Conservation (phyloP, 768 basidiomycete genomes). For the Naganishia onofrii region DNA sequence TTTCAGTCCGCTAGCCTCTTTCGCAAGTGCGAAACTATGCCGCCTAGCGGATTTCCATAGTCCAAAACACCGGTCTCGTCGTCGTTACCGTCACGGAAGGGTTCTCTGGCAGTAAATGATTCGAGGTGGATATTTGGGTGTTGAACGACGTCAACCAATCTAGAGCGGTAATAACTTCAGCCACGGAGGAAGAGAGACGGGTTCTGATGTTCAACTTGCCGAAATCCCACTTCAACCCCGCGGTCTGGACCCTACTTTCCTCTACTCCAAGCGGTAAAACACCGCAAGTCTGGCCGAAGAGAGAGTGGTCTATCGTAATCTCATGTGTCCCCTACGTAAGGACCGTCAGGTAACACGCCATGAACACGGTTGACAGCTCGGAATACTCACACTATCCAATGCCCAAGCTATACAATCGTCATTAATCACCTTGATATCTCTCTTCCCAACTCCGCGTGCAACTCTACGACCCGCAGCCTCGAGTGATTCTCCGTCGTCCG, state of each 20-base stretch:
- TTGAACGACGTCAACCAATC: constrained; percentile 72
- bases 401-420: constrained; percentile 91
- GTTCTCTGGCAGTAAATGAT: constrained; percentile 73
- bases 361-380: constrained; percentile 8
- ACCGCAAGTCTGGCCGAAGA: constrained; percentile 85
- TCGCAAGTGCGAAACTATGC: no score
- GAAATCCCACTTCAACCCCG: constrained; percentile 84
- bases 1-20: no score
- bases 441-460: constrained; percentile 15
- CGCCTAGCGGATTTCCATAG: constrained; percentile 61
- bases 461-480: not conserved
- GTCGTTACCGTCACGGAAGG: constrained; percentile 70
- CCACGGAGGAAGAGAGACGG: no score
- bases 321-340: constrained; percentile 70
- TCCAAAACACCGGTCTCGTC: constrained; percentile 84
- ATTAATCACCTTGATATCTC: constrained; percentile 70
- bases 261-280: constrained; percentile 87
- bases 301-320: constrained; percentile 68
- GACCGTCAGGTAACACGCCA: not conserved
- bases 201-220: constrained; percentile 56
- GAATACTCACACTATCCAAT: constrained; percentile 64
- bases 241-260: constrained; percentile 71
- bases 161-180: constrained; percentile 35
- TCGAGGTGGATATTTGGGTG: constrained; percentile 86
- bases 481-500: not conserved